phyloP scores from a whole-genome alignment of 192 early-diverging fungal species.

The Umbelopsis sp. region DNA sequence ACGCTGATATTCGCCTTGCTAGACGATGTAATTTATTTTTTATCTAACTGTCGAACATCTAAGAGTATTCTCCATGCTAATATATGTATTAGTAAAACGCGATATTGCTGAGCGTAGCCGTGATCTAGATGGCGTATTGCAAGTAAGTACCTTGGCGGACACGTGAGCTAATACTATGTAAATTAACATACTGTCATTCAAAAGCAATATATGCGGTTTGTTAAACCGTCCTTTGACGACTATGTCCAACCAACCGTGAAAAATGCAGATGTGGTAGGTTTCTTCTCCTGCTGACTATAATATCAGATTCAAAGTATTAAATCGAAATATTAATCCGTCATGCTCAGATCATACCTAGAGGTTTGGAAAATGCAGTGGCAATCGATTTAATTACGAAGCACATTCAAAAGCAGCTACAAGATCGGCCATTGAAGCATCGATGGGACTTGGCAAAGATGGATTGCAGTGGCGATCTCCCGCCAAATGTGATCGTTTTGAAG shows the following conservation, averaged over 20 bases:
- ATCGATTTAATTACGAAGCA: slow-evolving; percentile 93
- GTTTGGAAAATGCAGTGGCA: slow-evolving; percentile 87
- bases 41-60: neutral
- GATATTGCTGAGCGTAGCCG: slow-evolving; percentile 91
- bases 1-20: slow-evolving; percentile 89
- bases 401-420: slow-evolving; percentile 81
- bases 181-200: neutral
- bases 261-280: slow-evolving; percentile 82
- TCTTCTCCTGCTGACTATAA: neutral
- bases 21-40: slow-evolving; percentile 64
- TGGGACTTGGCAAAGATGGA: slow-evolving; percentile 55
- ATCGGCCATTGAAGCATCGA: slow-evolving; percentile 60
- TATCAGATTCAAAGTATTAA: neutral
- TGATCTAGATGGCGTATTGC: slow-evolving; percentile 82
- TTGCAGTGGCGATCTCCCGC: slow-evolving; percentile 38
- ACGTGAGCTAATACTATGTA: neutral
- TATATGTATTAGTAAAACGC: slow-evolving; percentile 65
- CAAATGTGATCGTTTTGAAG: slow-evolving; percentile 51
- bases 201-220: slow-evolving; percentile 87
- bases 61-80: neutral
- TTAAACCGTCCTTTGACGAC: slow-evolving; percentile 93
- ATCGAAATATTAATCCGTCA: slow-evolving; percentile 12
- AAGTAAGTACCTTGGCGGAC: slow-evolving; percentile 37
- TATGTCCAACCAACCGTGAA: slow-evolving; percentile 92
- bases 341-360: slow-evolving; percentile 83